Percentiles rank a stretch among this genome's conserved stretches.
Evolutionary conservation across 192 early-diverging fungal species (phyloP).

Genomic region (Phlyctochytrium bullatum): DNA sequence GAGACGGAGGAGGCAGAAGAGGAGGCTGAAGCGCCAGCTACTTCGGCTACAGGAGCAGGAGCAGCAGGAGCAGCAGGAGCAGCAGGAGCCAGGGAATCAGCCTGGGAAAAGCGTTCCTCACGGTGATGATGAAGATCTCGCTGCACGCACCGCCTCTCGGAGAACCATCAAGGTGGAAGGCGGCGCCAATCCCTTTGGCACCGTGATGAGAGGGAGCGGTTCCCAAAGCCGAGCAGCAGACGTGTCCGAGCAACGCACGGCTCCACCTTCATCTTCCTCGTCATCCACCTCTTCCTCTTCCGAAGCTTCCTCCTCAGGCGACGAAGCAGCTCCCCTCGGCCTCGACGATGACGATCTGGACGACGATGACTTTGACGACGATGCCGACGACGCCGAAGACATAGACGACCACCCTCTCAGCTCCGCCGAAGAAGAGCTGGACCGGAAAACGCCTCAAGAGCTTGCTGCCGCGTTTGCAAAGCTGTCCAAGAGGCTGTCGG

Average conservation of each 20-base stretch:
- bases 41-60: neutral
- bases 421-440: neutral
- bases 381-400: neutral
- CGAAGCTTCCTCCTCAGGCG: neutral
- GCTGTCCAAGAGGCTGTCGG: neutral
- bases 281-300: neutral
- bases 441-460: neutral
- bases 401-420: neutral
- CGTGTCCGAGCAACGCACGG: neutral
- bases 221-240: too few species aligned
- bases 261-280: neutral
- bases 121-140: neutral
- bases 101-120: neutral
- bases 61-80: neutral
- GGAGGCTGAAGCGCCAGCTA: too few species aligned
- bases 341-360: neutral
- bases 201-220: neutral
- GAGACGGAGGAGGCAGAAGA: neutral
- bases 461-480: neutral
- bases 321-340: neutral
- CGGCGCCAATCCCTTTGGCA: slow-evolving; percentile 2
- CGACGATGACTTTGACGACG: neutral
- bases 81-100: neutral
- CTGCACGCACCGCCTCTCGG: neutral
- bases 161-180: neutral